Evolutionary conservation across 2,329 filamentous ascomycete species (phyloP).

Genomic region (Cladosporium sphaerospermum): DNA sequence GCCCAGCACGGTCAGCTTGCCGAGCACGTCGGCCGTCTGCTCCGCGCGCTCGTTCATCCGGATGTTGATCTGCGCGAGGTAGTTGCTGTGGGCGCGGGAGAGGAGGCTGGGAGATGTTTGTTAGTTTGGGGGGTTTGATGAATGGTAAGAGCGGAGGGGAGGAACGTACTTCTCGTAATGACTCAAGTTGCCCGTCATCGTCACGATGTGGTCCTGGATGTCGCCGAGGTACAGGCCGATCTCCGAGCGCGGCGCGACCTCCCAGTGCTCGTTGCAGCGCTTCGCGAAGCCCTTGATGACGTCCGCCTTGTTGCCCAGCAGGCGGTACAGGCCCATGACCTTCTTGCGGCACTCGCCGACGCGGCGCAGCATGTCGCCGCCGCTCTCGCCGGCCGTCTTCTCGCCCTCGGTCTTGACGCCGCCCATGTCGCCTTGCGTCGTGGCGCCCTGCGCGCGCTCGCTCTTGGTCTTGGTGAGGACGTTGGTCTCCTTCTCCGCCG

Average conservation of each 20-base stretch:
- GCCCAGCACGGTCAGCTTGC: constrained; percentile 88
- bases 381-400: constrained; percentile 38
- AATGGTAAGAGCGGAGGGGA: not conserved
- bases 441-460: constrained; percentile 9
- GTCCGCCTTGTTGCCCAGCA: constrained; percentile 94
- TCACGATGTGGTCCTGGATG: constrained; percentile 98
- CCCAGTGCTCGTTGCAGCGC: constrained; percentile 95
- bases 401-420: constrained; percentile 27
- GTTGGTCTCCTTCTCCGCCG: constrained; percentile 18
- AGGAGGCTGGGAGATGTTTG: constrained; percentile 57
- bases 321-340: constrained; percentile 89
- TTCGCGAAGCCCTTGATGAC: constrained; percentile 99
- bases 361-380: constrained; percentile 80
- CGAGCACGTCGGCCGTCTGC: constrained; percentile 88
- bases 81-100: constrained; percentile 87
- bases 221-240: constrained; percentile 97
- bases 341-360: constrained; percentile 94
- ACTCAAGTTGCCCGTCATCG: constrained; percentile 92
- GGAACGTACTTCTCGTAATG: constrained; percentile 85
- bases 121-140: constrained; percentile 15
- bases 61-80: constrained; percentile 98
- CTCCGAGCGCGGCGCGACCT: constrained; percentile 87
- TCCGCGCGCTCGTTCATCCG: constrained; percentile 98
- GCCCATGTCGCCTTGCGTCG: constrained; percentile 21
- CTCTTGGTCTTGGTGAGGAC: constrained; percentile 21